phyloP scores from a whole-genome alignment of 495 filamentous ascomycete species.

The Pyrenula massariospora region DNA sequence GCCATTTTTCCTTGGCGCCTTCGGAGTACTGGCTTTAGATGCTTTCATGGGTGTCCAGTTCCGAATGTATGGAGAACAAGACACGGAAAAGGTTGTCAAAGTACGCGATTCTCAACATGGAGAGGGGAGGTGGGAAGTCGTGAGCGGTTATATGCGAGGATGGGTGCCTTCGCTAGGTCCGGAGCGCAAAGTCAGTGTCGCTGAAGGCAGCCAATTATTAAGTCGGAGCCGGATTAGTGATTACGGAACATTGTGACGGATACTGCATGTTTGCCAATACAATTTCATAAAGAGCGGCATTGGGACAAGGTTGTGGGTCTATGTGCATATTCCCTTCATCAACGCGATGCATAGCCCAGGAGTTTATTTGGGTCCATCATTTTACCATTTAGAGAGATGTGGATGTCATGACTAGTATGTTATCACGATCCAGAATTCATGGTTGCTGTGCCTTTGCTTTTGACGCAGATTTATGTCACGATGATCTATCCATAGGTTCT shows the following conservation, averaged over 20 bases:
- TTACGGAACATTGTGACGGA: not conserved
- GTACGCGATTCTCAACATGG: conserved; percentile 24
- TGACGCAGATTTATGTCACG: no score
- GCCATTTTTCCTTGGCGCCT: conserved; percentile 65
- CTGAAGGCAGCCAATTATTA: not conserved
- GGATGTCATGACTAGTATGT: no score
- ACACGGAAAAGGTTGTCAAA: conserved; percentile 20
- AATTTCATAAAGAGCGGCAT: no score
- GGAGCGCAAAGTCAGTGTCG: conserved; percentile 4
- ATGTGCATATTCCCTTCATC: no score
- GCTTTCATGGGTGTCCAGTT: conserved; percentile 57
- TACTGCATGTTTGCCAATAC: no score
- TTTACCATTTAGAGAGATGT: no score
- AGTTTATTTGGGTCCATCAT: no score
- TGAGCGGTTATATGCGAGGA: conserved; percentile 58
- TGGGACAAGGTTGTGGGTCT: no score
- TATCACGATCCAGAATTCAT: no score
- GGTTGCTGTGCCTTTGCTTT: no score
- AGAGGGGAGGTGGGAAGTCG: conserved; percentile 38
- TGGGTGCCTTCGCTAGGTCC: conserved; percentile 43
- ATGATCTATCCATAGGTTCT: no score
- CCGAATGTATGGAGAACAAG: conserved; percentile 39
- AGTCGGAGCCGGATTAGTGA: not conserved
- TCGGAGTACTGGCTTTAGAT: conserved; percentile 56
- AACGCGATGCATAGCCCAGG: no score